phyloP scores from a whole-genome alignment of 2,329 filamentous ascomycete genomes.

The Botrytis elliptica region DNA sequence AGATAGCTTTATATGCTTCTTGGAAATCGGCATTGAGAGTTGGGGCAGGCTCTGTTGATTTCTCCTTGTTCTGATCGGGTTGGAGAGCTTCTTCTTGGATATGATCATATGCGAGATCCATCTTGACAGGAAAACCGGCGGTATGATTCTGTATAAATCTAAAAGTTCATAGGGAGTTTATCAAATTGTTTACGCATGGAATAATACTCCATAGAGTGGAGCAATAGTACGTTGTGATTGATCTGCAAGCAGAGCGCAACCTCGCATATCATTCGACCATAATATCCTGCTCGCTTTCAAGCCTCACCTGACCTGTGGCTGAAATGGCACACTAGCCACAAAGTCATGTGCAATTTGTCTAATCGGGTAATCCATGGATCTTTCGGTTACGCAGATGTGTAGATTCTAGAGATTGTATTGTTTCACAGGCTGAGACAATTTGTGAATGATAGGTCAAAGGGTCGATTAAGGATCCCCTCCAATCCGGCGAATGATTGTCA shows the following conservation, averaged over 20 bases:
- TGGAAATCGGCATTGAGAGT: slow-evolving; percentile 85
- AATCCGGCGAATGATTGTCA: neutral
- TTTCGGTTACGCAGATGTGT: neutral
- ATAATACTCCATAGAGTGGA: slow-evolving; percentile 1
- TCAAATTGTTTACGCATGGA: neutral
- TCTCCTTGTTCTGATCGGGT: slow-evolving; percentile 51
- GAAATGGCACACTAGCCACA: neutral
- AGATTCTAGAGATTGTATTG: neutral
- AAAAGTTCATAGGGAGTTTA: slow-evolving; percentile 4
- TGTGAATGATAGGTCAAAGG: neutral
- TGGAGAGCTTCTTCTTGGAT: slow-evolving; percentile 78
- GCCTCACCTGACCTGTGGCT: slow-evolving; percentile 7
- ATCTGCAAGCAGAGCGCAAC: slow-evolving; percentile 6
- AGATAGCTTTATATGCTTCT: slow-evolving; percentile 93
- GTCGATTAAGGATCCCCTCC: neutral
- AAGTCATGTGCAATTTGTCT: neutral
- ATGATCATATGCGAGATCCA: slow-evolving; percentile 98
- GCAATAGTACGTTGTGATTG: slow-evolving; percentile 6
- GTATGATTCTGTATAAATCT: neutral
- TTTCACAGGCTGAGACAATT: neutral
- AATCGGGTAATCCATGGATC: no score
- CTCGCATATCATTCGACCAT: neutral
- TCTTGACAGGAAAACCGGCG: slow-evolving; percentile 42
- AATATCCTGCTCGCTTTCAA: slow-evolving; percentile 12
- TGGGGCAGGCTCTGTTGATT: slow-evolving; percentile 45